These are phyloP conservation scores for Thermoascus crustaceus DNA, from an alignment of 2,329 filamentous ascomycete species.

Conservation along the genomic window DNA sequence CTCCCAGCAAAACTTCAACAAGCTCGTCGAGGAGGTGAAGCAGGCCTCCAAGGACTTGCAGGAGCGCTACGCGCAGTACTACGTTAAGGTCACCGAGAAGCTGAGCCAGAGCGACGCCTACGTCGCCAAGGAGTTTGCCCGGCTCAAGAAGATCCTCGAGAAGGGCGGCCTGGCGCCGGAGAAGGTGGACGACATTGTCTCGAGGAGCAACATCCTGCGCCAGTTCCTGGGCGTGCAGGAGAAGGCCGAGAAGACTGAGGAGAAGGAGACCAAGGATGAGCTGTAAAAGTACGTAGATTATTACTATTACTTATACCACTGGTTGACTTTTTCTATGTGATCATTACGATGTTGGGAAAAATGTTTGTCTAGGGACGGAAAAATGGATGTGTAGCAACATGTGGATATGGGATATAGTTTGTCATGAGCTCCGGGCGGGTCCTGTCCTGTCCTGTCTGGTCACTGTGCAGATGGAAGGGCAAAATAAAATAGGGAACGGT, in stretches of 20 bases:
- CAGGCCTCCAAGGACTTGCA: conserved; percentile 60
- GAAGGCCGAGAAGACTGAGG: too few relatives aligned
- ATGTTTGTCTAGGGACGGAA: too few relatives aligned
- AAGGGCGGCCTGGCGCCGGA: conserved; percentile 78
- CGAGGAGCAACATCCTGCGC: conserved; percentile 78
- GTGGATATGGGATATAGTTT: too few relatives aligned
- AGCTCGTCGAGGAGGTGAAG: conserved; percentile 62
- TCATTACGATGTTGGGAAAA: too few relatives aligned
- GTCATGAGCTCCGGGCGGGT: too few relatives aligned
- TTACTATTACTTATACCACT: too few relatives aligned
- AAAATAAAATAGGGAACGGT: too few relatives aligned
- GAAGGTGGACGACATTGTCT: conserved; percentile 82
- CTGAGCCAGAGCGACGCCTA: conserved; percentile 67
- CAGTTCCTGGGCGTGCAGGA: conserved; percentile 60
- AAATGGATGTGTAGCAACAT: too few relatives aligned
- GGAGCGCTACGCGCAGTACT: conserved; percentile 87
- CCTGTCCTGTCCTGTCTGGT: too few relatives aligned
- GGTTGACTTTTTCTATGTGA: conserved; percentile 8
- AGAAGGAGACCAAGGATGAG: conserved; percentile 57
- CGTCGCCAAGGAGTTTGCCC: conserved; percentile 73
- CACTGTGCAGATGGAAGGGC: too few relatives aligned
- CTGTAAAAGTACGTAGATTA: conserved; percentile 46
- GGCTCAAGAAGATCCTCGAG: conserved; percentile 69
- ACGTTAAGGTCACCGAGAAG: conserved; percentile 85
- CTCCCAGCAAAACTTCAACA: conserved; percentile 53